Base-by-base conservation (phyloP, 2,329 filamentous ascomycete species). In the Fusarium camptoceras region DNA sequence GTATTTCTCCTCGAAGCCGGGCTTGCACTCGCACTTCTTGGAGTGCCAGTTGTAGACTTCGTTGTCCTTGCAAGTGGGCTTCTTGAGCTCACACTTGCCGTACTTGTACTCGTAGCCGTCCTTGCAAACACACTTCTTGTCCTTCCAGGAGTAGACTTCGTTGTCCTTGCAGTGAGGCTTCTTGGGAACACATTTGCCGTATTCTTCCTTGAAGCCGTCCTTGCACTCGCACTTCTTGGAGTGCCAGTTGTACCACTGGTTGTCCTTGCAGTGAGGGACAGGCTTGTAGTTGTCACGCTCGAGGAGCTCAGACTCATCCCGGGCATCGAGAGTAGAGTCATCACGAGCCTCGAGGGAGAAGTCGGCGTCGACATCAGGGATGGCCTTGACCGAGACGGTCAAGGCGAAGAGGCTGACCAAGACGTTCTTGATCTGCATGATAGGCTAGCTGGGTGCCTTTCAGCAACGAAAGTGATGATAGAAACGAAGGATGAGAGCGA, bases 401-500 rank as follows among this genome's bases (percentile, higher is more conserved):
- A 71, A 25, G 31, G 66, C 70, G 27, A 71, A 39, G 22, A 70
- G 47, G 59, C 70, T 73, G 66, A 71, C 30, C 31, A 72, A 24
- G 14, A 72, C 50, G 24, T 71, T 48, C 24, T 73, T 72, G 59
- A 73, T 56, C 64, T 71, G 70, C 70, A 72, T 72, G 54, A 43
- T 66, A 59, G 70, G 70, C 70, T 34, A 60, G 55, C 43, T 59
- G 50, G 24, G 51, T 34, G 62, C 68, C 68, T 64, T 70, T 72
- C 58, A 57, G 49, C 57, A 66, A 46, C 46, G 59, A 71, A 55
- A 53, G 61, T 66, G 30, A 34, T 54, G 20, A 48, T 39, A 8
- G 25, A 47, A 55, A 53, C 55, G 55, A 59, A 64, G 44, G 54
- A 59, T 43, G 27, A 11, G 43, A 71, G 58, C 42, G 67, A 70